Evolutionary conservation across 1,284 basidiomycete species (phyloP).

Genomic region (Ceratobasidium sp.): DNA sequence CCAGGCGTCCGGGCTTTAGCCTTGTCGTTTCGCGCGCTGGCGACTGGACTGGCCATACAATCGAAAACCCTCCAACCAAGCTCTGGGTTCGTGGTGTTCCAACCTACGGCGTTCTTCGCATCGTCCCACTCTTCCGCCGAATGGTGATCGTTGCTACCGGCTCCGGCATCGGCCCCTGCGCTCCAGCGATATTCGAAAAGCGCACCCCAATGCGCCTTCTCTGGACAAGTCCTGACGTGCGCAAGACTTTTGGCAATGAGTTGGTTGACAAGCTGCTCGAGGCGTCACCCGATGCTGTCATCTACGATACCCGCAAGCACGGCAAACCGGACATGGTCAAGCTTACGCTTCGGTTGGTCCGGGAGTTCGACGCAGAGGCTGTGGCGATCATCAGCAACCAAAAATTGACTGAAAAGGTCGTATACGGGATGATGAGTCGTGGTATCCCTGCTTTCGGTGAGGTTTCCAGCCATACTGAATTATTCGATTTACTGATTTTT

Average conservation of each 20-base stretch:
- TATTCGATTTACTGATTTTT: neutral
- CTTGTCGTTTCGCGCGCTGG: constrained; percentile 65
- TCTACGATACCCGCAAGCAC: constrained; percentile 65
- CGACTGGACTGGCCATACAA: constrained; percentile 65
- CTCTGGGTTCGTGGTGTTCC: constrained; percentile 52
- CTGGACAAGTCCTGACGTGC: constrained; percentile 66
- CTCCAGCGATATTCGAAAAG: constrained; percentile 61
- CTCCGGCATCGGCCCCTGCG: constrained; percentile 68
- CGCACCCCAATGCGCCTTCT: constrained; percentile 62
- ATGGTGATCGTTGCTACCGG: constrained; percentile 67
- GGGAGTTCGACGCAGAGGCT: constrained; percentile 67
- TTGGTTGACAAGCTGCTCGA: constrained; percentile 63
- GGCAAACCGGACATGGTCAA: constrained; percentile 71
- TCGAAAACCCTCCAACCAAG: constrained; percentile 59
- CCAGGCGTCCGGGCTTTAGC: constrained; percentile 56
- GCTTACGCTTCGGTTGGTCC: constrained; percentile 53
- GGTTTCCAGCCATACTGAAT: neutral
- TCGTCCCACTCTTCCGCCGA: constrained; percentile 63
- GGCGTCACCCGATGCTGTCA: constrained; percentile 61
- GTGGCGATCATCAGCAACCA: constrained; percentile 66
- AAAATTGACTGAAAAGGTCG: constrained; percentile 63
- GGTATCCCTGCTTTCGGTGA: constrained; percentile 66
- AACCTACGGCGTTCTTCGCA: constrained; percentile 64
- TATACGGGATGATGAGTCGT: constrained; percentile 52
- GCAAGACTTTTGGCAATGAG: constrained; percentile 65